Base-by-base conservation (phyloP, 1,139 yeast species). In the Kluyveromyces sp. region DNA sequence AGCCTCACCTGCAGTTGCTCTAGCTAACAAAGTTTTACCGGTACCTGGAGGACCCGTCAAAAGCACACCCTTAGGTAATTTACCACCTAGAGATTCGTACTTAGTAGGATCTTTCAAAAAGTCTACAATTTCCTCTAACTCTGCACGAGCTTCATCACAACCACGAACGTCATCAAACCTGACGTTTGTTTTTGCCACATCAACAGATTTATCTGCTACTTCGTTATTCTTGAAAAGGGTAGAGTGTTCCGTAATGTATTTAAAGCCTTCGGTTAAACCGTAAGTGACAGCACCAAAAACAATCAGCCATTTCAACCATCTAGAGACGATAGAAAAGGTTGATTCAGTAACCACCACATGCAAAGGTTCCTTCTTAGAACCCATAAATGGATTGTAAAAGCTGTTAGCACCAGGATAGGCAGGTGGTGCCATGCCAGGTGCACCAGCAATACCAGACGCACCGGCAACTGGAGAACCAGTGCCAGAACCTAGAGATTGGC, bases 21-120 rank as follows among this genome's bases (percentile, higher is more conserved):
- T 79, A 1, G 98, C 98, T 52, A 94, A 76, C 53, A 94, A 72
- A 1, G 99, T 94, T 67, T 94, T 94, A 78, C 99, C 99, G 4
- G 99, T 94, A 69, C 99, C 99, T 36, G 99, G 99, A 36, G 99
- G 99, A 41, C 99, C 99, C 5, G 98, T 92, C 53, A 94, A 73
- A 49, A 94, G 71, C 4, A 94, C 95, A 72, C 99, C 99, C 66
- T 90, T 92, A 48, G 98, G 98, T 57, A 94, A 74, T 66, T 89
- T 89, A 46, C 98, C 99, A 53, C 99, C 99, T 45, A 94, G 75
- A 1, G 96, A 95, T 40, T 97, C 94, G 68, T 89, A 94, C 65
- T 87, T 87, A 25, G 96, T 79, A 15, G 99, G 98, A 63, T 94
- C 97, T 64, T 88, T 89, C 63, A 94, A 77, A 61, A 94, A 94